phyloP scores from a whole-genome alignment of 257 asterid species.

The Pogostemon cablin region DNA sequence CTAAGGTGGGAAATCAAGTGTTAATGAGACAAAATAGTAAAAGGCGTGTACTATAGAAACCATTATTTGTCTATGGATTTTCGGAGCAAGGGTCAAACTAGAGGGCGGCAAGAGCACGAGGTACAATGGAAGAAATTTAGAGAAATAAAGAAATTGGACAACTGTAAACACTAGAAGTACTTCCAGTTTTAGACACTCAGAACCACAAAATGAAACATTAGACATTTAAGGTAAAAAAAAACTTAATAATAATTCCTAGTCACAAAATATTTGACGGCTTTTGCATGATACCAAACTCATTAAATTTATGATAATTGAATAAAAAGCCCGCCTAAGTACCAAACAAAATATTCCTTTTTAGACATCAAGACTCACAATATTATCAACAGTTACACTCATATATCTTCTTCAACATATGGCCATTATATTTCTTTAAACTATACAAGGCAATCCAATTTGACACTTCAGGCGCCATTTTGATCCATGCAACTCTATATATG shows the following conservation, averaged over 20 bases:
- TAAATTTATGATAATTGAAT: background rate
- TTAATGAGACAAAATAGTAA: slow-evolving; percentile 1
- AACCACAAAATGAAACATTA: background rate
- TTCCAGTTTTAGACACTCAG: background rate
- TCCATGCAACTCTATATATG: slow-evolving; percentile 4
- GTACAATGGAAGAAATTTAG: background rate
- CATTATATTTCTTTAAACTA: slow-evolving; percentile 14
- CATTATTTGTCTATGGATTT: background rate
- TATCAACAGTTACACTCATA: background rate
- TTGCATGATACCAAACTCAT: slow-evolving; percentile 14
- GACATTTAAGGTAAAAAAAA: background rate
- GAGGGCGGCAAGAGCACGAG: background rate
- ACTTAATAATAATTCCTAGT: background rate
- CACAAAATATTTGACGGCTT: background rate
- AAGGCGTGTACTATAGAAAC: background rate
- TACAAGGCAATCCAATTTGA: slow-evolving; percentile 4
- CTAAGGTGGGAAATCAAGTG: slow-evolving; percentile 1
- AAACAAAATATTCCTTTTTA: background rate
- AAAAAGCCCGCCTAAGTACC: background rate
- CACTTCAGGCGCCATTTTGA: background rate
- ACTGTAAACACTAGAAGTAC: background rate
- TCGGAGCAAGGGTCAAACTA: background rate
- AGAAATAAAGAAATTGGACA: slow-evolving; percentile 1
- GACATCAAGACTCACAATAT: slow-evolving; percentile 3
- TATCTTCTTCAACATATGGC: slow-evolving; percentile 17